These are phyloP conservation scores for Lathyrus tuberosus DNA, from an alignment of 306 rosid species.

Conservation along the genomic window DNA sequence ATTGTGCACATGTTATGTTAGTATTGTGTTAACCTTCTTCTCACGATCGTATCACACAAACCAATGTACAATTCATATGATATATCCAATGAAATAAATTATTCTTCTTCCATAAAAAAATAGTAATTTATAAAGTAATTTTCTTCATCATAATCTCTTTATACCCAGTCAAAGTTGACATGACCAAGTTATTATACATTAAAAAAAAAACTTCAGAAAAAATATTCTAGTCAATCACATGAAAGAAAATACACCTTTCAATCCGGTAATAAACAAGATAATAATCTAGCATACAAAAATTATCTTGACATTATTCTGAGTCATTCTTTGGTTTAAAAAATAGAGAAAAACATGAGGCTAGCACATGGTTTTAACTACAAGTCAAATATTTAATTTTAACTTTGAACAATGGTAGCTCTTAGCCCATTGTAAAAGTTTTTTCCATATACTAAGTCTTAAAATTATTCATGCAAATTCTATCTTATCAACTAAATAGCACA, in stretches of 20 bases:
- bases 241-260: neutral
- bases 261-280: neutral
- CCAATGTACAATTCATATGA: neutral
- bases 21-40: too few species aligned
- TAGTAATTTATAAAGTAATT: neutral
- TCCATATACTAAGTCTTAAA: neutral
- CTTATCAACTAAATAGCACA: conserved; percentile 31
- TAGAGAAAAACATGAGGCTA: conserved; percentile 58
- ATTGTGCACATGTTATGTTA: too few species aligned
- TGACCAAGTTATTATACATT: neutral
- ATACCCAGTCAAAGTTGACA: neutral
- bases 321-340: neutral
- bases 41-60: too few species aligned
- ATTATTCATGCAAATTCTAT: neutral
- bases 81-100: neutral
- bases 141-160: neutral
- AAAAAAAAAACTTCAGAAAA: neutral
- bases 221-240: neutral
- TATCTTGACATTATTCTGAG: neutral
- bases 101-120: neutral
- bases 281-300: neutral
- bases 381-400: conserved; percentile 35
- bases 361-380: conserved; percentile 64
- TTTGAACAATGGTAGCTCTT: neutral
- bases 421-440: conserved; percentile 57